Conservation (phyloP, 768 basidiomycete genomes). For the Pleurotus citrinopileatus region DNA sequence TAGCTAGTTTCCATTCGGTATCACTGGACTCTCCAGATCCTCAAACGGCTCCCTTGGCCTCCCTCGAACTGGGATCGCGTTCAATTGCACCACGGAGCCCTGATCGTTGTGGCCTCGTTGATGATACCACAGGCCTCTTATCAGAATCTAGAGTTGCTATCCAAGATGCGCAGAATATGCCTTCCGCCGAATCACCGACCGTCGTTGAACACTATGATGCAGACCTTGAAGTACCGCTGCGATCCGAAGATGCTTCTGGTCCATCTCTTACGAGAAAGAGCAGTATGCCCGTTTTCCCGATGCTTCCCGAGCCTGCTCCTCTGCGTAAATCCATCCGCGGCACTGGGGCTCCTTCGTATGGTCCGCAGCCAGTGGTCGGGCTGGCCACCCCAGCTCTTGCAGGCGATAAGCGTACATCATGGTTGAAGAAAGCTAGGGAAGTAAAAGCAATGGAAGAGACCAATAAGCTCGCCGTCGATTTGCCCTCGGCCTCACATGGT, state of each 20-base stretch:
- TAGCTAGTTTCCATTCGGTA: conserved; percentile 34
- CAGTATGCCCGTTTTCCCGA: conserved; percentile 47
- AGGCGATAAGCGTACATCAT: conserved; percentile 71
- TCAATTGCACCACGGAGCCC: no score
- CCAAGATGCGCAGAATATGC: background rate
- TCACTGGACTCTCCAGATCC: conserved; percentile 32
- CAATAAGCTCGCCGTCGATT: conserved; percentile 23
- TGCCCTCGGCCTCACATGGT: conserved; percentile 9
- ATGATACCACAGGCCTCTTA: no score
- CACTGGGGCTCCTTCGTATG: conserved; percentile 40
- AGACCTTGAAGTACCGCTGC: conserved; percentile 28
- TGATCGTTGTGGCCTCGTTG: no score
- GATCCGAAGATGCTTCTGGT: conserved; percentile 26
- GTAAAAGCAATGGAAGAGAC: conserved; percentile 65
- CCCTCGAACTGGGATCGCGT: no score
- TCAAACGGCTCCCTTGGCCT: background rate
- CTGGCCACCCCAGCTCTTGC: conserved; percentile 23
- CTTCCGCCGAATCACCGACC: background rate
- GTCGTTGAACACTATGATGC: conserved; percentile 15
- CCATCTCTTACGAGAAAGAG: conserved; percentile 29
- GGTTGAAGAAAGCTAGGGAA: conserved; percentile 77
- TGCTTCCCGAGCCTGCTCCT: conserved; percentile 61
- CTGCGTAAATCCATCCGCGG: conserved; percentile 65
- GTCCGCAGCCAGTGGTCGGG: conserved; percentile 24
- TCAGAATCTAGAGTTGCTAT: no score